Conservation (phyloP, 2,329 filamentous ascomycete species). For the Pseudocercospora cruenta region DNA sequence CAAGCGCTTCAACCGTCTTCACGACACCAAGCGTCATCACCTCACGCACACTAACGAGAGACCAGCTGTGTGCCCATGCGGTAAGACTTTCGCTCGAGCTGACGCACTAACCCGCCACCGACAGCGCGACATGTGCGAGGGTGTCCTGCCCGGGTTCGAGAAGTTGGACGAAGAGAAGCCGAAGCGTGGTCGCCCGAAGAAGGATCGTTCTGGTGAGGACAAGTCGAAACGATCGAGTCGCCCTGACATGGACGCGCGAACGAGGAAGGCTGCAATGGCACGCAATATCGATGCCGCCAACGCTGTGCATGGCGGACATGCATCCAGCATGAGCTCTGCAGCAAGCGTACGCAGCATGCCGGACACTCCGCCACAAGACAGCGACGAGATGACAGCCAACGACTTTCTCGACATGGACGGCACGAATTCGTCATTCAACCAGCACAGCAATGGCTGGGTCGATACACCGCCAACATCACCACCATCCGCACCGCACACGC, state of each 20-base stretch:
- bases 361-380: slow-evolving; percentile 37
- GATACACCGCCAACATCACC: slow-evolving; percentile 40
- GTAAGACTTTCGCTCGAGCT: slow-evolving; percentile 91
- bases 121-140: slow-evolving; percentile 94
- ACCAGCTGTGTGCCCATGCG: slow-evolving; percentile 91
- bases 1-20: slow-evolving; percentile 95
- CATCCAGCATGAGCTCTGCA: slow-evolving; percentile 34
- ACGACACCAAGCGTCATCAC: slow-evolving; percentile 94
- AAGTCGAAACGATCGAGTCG: slow-evolving; percentile 27
- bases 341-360: slow-evolving; percentile 39
- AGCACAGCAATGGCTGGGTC: slow-evolving; percentile 31
- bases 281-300: slow-evolving; percentile 45
- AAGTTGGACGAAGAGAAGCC: slow-evolving; percentile 63
- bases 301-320: slow-evolving; percentile 15
- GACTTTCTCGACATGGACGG: slow-evolving; percentile 36
- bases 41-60: slow-evolving; percentile 98
- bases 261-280: slow-evolving; percentile 60
- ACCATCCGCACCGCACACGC: slow-evolving; percentile 19
- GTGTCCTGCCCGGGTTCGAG: slow-evolving; percentile 77
- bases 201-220: slow-evolving; percentile 50
- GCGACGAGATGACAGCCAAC: slow-evolving; percentile 34
- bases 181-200: slow-evolving; percentile 69
- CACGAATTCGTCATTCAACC: slow-evolving; percentile 30
- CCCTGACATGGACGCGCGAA: slow-evolving; percentile 61
- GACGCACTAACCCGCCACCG: slow-evolving; percentile 93